Percentiles rank a stretch among this genome's conserved stretches.
These are phyloP conservation scores for Cyclostephanos tholiformis DNA, from an alignment of 108 stramenopile species.

Conservation along the genomic window DNA sequence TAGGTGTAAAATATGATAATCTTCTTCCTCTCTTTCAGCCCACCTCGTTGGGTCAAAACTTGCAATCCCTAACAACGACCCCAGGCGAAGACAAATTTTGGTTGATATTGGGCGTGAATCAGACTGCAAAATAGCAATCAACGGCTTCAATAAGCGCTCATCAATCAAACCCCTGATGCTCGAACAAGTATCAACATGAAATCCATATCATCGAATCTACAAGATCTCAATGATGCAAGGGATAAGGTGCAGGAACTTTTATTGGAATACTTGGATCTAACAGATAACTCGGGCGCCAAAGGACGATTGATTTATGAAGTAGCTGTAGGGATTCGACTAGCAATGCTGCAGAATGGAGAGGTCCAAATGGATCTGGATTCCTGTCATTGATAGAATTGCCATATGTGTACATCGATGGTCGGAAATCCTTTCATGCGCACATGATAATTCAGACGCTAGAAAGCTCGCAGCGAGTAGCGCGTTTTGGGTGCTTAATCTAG, in stretches of 20 bases:
- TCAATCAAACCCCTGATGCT: not conserved
- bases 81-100: not conserved
- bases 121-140: not conserved
- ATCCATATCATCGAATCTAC: not conserved
- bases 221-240: not conserved
- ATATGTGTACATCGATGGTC: not conserved
- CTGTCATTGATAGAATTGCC: not conserved
- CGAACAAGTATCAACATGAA: not conserved
- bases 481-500: not conserved
- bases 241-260: not conserved
- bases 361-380: not conserved
- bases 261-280: not conserved
- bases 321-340: not conserved
- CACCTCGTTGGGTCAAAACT: constrained; percentile 1
- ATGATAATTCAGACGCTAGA: not conserved
- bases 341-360: not conserved
- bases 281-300: not conserved
- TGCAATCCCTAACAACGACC: not conserved
- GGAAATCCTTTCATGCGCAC: not conserved
- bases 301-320: constrained; percentile 7
- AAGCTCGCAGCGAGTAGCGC: not conserved
- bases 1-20: no score
- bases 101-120: not conserved
- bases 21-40: not conserved
- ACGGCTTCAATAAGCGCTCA: not conserved